These are phyloP conservation scores for Picea engelmannii DNA, from an alignment of 83 land plant genomes.

Conservation along the genomic window DNA sequence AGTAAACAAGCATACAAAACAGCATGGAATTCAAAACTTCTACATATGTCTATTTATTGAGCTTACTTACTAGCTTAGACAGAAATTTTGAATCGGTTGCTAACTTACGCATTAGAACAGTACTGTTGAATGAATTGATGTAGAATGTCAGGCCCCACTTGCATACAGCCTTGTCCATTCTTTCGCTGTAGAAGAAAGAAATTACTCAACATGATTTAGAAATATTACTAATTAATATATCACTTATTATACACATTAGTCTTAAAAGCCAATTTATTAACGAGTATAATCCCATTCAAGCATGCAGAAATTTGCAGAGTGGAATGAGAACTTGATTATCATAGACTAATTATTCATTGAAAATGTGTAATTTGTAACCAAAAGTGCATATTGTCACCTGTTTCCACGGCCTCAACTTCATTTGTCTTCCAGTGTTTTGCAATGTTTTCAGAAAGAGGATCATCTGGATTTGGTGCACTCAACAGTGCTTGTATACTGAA, in stretches of 20 bases:
- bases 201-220: slow-evolving; percentile 5
- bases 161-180: slow-evolving; percentile 95
- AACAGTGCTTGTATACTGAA: slow-evolving; percentile 91
- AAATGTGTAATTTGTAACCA: not conserved
- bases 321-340: not conserved
- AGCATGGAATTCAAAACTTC: too few species aligned
- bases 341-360: not conserved
- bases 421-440: slow-evolving; percentile 96
- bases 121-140: not conserved
- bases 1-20: too few species aligned
- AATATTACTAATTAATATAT: not conserved
- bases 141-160: slow-evolving; percentile 59
- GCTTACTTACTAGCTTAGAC: too few species aligned
- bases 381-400: slow-evolving; percentile 43
- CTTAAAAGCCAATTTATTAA: not conserved
- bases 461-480: slow-evolving; percentile 98
- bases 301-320: not conserved
- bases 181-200: slow-evolving; percentile 57
- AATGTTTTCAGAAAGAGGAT: slow-evolving; percentile 93
- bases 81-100: too few species aligned
- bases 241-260: not conserved
- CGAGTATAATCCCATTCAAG: not conserved
- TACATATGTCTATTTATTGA: too few species aligned
- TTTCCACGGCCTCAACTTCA: slow-evolving; percentile 93
- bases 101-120: slow-evolving; percentile 8